Evolutionary conservation across 73 alveolate genomes (phyloP).

Genomic region (Uronychia setigera): DNA sequence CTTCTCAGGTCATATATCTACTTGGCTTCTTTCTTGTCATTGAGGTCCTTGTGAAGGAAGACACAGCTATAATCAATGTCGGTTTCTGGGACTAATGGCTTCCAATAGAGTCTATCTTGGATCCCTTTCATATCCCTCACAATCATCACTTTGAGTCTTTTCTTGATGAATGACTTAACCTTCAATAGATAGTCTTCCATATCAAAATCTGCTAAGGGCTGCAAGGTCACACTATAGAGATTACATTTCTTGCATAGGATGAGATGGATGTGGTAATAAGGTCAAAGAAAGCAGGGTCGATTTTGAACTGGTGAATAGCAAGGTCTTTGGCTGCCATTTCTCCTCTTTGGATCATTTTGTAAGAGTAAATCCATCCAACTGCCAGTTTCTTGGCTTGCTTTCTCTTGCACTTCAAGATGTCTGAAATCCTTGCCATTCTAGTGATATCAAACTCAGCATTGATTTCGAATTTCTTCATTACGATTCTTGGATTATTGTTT

Average conservation of each 20-base stretch:
- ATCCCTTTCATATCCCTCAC: too few species aligned
- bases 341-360: slow-evolving; percentile 11
- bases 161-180: not conserved
- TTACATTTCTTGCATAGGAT: not conserved
- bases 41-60: too few species aligned
- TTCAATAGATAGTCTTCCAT: not conserved
- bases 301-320: slow-evolving; percentile 1
- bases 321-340: not conserved
- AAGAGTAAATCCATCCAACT: slow-evolving; percentile 19
- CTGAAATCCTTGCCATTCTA: slow-evolving; percentile 22
- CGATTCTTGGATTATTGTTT: not conserved
- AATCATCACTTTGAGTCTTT: not conserved
- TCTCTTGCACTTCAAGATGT: slow-evolving; percentile 2
- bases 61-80: too few species aligned
- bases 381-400: slow-evolving; percentile 13
- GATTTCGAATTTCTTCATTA: not conserved
- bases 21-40: too few species aligned
- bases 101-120: too few species aligned
- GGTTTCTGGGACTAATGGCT: too few species aligned
- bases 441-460: slow-evolving; percentile 11
- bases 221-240: not conserved
- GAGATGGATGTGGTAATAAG: not conserved
- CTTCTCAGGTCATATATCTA: too few species aligned
- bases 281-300: slow-evolving; percentile 7
- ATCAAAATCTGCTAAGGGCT: not conserved